Evolutionary conservation across 2,329 filamentous ascomycete genomes (phyloP), one percentile per base, ranked within the genome.

Genomic region (Fusarium caatingaense): DNA sequence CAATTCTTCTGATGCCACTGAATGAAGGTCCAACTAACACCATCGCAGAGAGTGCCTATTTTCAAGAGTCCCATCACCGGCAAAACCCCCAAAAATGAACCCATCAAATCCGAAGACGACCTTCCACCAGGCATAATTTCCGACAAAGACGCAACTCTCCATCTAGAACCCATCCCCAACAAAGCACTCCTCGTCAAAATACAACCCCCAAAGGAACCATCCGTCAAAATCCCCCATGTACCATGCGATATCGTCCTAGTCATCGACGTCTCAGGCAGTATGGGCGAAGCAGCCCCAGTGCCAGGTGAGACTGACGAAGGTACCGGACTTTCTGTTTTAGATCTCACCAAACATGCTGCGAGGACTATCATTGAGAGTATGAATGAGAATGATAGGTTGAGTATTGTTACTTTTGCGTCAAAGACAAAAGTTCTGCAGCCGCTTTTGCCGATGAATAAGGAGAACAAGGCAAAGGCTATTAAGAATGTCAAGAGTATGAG

Each of bases 221-320:
- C 42, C 0, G 20, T 71, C 4, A 23, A 68, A 1, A 64, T 79
- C 0, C 58, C 72, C 9, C 85, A 86, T 72, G 80, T 85, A 0
- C 84, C 87, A 3, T 88, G 86, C 73, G 88, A 90, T 64, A 85
- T 90, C 32, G 87, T 89, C 4, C 81, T 90, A 5, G 87, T 87
- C 18, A 88, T 90, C 56, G 88, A 90, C 72, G 81, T 89, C 16
- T 90, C 88, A 0, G 82, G 80, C 0, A 89, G 87, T 76, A 91
- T 90, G 88, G 53, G 62, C 2, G 55, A 63, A 0, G 69, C 77
- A 3, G 87, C 87, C 1, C 85, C 84, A 0, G 80, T 85, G 0
- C 85, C 86, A 0, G 82, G 81, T 16, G 79, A 83, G 8, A 72
- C 77, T 18, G 64, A 84, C 56, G 86, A 89, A 66, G 73, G 81